These are phyloP conservation scores for Pyrus pyrifolia DNA, from an alignment of 306 rosid species.

Conservation along the genomic window DNA sequence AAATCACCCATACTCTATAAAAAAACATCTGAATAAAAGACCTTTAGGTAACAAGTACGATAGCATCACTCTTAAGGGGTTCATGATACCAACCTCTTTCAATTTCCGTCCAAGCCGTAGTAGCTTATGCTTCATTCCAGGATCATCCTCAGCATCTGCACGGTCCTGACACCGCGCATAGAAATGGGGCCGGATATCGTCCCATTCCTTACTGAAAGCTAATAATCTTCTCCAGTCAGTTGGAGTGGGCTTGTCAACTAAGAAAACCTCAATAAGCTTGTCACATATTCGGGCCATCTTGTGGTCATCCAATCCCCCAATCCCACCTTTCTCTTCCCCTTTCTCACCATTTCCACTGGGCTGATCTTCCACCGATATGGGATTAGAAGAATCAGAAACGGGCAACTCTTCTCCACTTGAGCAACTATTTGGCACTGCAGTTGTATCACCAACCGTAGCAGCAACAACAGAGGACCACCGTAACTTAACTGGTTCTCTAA, in stretches of 20 bases:
- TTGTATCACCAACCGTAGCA: slow-evolving; percentile 27
- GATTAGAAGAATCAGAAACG: slow-evolving; percentile 16
- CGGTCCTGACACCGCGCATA: slow-evolving; percentile 47
- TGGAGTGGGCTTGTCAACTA: slow-evolving; percentile 83
- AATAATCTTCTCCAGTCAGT: slow-evolving; percentile 80
- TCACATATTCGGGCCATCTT: slow-evolving; percentile 58
- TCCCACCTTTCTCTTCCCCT: slow-evolving; percentile 20
- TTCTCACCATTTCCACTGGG: slow-evolving; percentile 12
- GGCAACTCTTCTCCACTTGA: slow-evolving; percentile 21
- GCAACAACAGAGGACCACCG: slow-evolving; percentile 11
- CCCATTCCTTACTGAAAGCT: slow-evolving; percentile 84
- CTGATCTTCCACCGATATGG: slow-evolving; percentile 9
- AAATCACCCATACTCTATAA: not conserved
- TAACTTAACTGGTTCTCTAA: slow-evolving; percentile 24
- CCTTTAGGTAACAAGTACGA: not conserved
- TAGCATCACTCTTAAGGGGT: not conserved
- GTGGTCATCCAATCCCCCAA: slow-evolving; percentile 36
- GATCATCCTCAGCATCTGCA: slow-evolving; percentile 49
- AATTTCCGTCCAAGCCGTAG: slow-evolving; percentile 79
- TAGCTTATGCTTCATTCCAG: slow-evolving; percentile 58
- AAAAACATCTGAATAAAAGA: not conserved
- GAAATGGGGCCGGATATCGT: slow-evolving; percentile 67
- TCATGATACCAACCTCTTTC: slow-evolving; percentile 51
- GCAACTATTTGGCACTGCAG: slow-evolving; percentile 16
- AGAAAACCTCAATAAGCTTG: slow-evolving; percentile 81